Evolutionary conservation across 2,329 filamentous ascomycete genomes (phyloP), one percentile per base, ranked within the genome.

Genomic region (Fonsecaea pugnacius): DNA sequence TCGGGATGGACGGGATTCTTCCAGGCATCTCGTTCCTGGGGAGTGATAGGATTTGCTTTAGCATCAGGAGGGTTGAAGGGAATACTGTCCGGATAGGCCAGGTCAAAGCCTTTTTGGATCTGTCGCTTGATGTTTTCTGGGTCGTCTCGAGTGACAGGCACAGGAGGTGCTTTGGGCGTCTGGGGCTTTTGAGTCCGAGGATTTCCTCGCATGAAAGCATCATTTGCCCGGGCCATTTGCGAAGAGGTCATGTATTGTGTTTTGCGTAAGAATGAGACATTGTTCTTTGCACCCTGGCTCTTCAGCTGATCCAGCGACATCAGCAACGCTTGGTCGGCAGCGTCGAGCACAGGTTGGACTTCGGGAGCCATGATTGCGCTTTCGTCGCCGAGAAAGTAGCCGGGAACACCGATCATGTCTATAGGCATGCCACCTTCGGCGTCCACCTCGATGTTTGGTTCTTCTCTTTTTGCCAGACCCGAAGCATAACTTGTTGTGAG

Each of bases 361-460:
- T 91, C 83, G 51, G 91, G 86, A 10, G 92, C 89, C 80, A 94
- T 90, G 70, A 96, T 96, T 64, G 91, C 92, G 79, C 90, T 90
- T 82, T 98, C 94, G 76, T 98, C 92, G 64, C 93, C 94, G 73
- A 98, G 89, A 74, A 98, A 97, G 63, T 98, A 89, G 33, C 93
- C 92, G 6, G 94, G 94, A 80, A 98, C 91, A 73, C 95, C 95
- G 63, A 98, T 90, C 71, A 99, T 80, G 76, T 98, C 94, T 75
- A 99, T 87, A 65, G 93, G 92, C 95, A 99, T 98, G 63, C 95
- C 95, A 71, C 98, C 85, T 81, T 99, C 95, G 8, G 93, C 95
- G 85, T 99, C 95, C 33, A 92, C 92, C 78, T 99, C 95, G 67
- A 99, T 95, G 75, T 97, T 98, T 55, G 96, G 83, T 58, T 94